Percentiles rank a stretch among this genome's conserved stretches.
phyloP scores from a whole-genome alignment of 352 stramenopile species.

The Phytophthora colocasiae region DNA sequence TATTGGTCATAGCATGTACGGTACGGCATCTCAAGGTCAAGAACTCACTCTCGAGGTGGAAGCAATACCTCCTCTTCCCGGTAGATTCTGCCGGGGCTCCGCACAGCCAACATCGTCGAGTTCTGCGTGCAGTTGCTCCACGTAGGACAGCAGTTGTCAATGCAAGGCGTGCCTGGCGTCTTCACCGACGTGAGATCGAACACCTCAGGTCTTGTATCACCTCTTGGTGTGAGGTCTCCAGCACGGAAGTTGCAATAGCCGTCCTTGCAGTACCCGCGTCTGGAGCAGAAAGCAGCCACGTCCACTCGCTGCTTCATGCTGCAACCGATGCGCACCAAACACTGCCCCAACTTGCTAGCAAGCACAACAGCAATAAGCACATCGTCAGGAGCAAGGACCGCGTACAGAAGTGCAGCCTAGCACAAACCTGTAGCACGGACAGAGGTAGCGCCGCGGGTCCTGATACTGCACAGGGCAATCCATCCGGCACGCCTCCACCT shows the following conservation, averaged over 20 bases:
- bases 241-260: constrained; percentile 72
- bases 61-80: constrained; percentile 63
- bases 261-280: constrained; percentile 83
- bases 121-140: constrained; percentile 55
- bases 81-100: constrained; percentile 52
- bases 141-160: constrained; percentile 68
- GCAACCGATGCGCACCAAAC: constrained; percentile 70
- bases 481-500: constrained; percentile 61
- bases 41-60: constrained; percentile 63
- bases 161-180: constrained; percentile 61
- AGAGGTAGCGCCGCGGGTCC: constrained; percentile 59
- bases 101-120: constrained; percentile 50
- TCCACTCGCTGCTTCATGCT: constrained; percentile 69
- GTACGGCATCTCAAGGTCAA: background rate
- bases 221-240: constrained; percentile 62
- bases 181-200: constrained; percentile 64
- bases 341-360: constrained; percentile 68
- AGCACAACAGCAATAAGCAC: constrained; percentile 6
- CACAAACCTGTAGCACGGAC: constrained; percentile 75
- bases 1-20: constrained; percentile 9
- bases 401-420: constrained; percentile 6
- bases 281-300: constrained; percentile 72
- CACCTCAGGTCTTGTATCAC: constrained; percentile 65
- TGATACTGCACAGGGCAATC: constrained; percentile 66
- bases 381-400: constrained; percentile 17